Evolutionary conservation across 495 filamentous ascomycete genomes (phyloP).

Genomic region (Letharia lupina): DNA sequence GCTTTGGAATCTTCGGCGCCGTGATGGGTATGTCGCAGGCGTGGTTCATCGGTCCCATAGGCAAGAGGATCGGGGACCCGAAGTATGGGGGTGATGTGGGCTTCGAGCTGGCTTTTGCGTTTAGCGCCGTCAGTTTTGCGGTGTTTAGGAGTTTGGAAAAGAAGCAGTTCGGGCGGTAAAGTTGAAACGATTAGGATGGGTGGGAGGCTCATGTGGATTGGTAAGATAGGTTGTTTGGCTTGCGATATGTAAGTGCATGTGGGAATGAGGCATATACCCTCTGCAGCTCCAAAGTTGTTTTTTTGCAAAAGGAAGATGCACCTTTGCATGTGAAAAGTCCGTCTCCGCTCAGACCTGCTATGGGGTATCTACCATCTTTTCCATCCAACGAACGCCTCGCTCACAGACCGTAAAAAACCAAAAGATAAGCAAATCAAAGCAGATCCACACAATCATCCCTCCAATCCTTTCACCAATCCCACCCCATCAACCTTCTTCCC

Average conservation of each 20-base stretch:
- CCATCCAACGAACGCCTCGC: not conserved
- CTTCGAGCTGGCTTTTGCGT: slow-evolving; percentile 61
- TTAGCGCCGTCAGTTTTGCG: slow-evolving; percentile 40
- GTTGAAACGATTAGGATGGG: not conserved
- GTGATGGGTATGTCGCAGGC: slow-evolving; percentile 68
- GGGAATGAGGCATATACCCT: not conserved
- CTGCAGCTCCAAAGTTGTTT: not conserved
- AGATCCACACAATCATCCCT: not conserved
- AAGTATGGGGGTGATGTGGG: slow-evolving; percentile 63
- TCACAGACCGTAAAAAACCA: not conserved
- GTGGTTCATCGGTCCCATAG: slow-evolving; percentile 70
- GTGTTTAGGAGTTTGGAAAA: slow-evolving; percentile 45
- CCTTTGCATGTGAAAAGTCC: not conserved
- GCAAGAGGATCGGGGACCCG: slow-evolving; percentile 48
- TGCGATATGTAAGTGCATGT: not conserved
- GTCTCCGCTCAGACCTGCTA: not conserved
- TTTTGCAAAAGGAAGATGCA: too few species aligned
- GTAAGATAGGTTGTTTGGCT: not conserved
- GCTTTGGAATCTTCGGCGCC: slow-evolving; percentile 62
- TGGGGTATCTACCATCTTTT: not conserved
- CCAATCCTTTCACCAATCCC: not conserved
- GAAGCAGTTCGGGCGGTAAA: slow-evolving; percentile 43
- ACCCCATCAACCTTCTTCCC: not conserved
- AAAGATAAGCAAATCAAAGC: not conserved
- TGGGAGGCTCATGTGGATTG: not conserved